These are phyloP conservation scores for Penicillium digitatum DNA, from an alignment of 2,329 filamentous ascomycete genomes.

Conservation along the genomic window DNA sequence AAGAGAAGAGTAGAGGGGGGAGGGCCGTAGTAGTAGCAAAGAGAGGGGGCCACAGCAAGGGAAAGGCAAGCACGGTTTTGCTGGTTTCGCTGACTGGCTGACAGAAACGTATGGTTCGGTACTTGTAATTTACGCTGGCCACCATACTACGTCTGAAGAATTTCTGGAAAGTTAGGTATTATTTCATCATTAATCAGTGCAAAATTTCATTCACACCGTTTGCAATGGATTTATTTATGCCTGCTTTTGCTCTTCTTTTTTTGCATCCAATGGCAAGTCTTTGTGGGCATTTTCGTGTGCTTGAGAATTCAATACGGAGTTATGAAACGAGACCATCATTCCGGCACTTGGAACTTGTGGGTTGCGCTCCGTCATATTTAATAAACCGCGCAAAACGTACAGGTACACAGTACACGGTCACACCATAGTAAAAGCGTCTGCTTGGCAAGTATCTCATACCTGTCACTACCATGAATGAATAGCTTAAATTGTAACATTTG, in stretches of 20 bases:
- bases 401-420: conserved; percentile 16
- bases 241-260: conserved; percentile 6
- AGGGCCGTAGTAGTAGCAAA: conserved; percentile 35
- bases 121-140: conserved; percentile 16
- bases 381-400: conserved; percentile 20
- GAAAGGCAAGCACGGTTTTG: conserved; percentile 9
- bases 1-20: conserved; percentile 31
- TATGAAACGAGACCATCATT: conserved; percentile 16
- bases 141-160: neutral
- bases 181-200: neutral
- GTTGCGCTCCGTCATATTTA: conserved; percentile 16
- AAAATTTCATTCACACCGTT: neutral
- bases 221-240: neutral
- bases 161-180: neutral
- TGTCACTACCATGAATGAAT: neutral
- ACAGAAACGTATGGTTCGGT: conserved; percentile 20
- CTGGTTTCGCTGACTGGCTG: conserved; percentile 27
- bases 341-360: conserved; percentile 13
- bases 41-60: conserved; percentile 30
- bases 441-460: conserved; percentile 13
- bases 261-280: neutral
- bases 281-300: neutral
- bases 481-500: neutral
- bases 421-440: conserved; percentile 13
- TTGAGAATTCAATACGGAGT: neutral